These are phyloP conservation scores for Neurospora sp. DNA, from an alignment of 495 filamentous ascomycete species.

Conservation along the genomic window DNA sequence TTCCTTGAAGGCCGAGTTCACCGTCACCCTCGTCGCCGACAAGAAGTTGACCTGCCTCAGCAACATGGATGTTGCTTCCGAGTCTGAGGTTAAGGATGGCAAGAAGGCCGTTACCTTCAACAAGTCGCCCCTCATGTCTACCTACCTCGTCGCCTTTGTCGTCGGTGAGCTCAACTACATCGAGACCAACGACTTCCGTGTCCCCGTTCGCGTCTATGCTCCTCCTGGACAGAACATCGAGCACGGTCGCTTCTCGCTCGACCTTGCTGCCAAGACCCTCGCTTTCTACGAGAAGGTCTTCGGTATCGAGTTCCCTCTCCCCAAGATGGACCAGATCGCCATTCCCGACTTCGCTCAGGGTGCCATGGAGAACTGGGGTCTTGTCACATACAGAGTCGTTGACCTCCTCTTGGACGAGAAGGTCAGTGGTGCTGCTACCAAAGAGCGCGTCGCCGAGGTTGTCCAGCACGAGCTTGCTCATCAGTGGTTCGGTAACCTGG, in stretches of 20 bases:
- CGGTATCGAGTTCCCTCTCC: slow-evolving; percentile 54
- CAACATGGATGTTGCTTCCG: slow-evolving; percentile 69
- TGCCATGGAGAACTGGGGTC: slow-evolving; percentile 99
- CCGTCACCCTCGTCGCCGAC: slow-evolving; percentile 64
- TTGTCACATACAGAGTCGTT: slow-evolving; percentile 89
- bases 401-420: slow-evolving; percentile 89
- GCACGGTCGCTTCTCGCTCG: slow-evolving; percentile 58
- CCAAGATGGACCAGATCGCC: slow-evolving; percentile 97
- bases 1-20: slow-evolving; percentile 62
- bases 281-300: slow-evolving; percentile 73
- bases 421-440: slow-evolving; percentile 79
- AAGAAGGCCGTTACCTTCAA: slow-evolving; percentile 69
- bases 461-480: slow-evolving; percentile 97
- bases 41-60: slow-evolving; percentile 64
- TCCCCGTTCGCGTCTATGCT: slow-evolving; percentile 63
- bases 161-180: slow-evolving; percentile 68
- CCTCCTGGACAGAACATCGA: slow-evolving; percentile 54
- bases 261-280: slow-evolving; percentile 57
- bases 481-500: slow-evolving; percentile 98
- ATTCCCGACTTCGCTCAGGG: slow-evolving; percentile 89
- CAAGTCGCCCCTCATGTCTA: slow-evolving; percentile 66
- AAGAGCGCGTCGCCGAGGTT: slow-evolving; percentile 86
- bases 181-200: slow-evolving; percentile 63
- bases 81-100: slow-evolving; percentile 46
- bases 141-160: slow-evolving; percentile 67